Evolutionary conservation across 2,329 filamentous ascomycete genomes (phyloP), one percentile per base, ranked within the genome.

Genomic region (Falciphora oryzae): DNA sequence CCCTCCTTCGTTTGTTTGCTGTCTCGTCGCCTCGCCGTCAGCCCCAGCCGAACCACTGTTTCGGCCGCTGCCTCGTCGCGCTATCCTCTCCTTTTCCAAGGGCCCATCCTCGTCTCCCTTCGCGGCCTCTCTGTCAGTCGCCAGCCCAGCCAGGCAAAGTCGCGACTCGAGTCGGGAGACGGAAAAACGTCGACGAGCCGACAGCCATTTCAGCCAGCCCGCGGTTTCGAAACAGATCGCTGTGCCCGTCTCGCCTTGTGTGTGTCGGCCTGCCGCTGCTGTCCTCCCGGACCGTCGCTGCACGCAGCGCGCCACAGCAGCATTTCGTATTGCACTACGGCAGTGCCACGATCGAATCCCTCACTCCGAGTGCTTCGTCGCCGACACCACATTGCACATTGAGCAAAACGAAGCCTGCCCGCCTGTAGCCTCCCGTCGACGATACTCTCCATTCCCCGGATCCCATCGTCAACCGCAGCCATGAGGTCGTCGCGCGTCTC

Each of bases 401-500:
- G 44, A 53, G 22, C 44, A 53, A n/a, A 53, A 53, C 44, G 44
- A 18, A 22, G 44, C 18, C 44, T n/a, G 44, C 5, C 22, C 18
- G 18, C 44, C 35, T 61, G 25, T 50, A 18, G n/a, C 61, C 35
- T 27, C 59, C 22, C 53, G 10, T 35, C 27, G 32, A 38, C 31
- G 32, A 61, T 25, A 27, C 5, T 25, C 18, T 61, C 18, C 44
- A n/a, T 22, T 18, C 14, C 44, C 44, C 44, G 10, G 31, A 22
- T 29, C 22, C 22, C 60, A 18, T 63, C 35, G 31, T 25, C 22
- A 61, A 14, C 64, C 58, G 66, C 35, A 68, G 68, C 66, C 44
- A 76, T 75, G 75, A 66, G 65, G 50, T 66, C 68, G 56, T 67
- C 73, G 67, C 70, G 68, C 57, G 63, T 71, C 57, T 74, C 73